Conservation (phyloP, 306 rosid genomes). For the Vigna reflexopilosa region DNA sequence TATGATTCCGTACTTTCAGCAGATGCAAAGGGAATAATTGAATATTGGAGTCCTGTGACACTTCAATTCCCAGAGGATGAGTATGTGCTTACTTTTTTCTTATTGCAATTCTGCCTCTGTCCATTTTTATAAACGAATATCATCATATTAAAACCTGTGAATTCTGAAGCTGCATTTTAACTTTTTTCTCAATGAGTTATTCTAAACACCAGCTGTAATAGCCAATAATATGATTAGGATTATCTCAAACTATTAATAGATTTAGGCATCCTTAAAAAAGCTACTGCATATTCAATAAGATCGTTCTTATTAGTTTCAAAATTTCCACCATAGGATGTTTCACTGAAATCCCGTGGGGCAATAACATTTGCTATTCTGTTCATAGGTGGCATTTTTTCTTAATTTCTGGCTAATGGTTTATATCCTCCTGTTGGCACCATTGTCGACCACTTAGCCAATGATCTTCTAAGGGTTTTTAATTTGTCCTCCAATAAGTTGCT, state of each 20-base stretch:
- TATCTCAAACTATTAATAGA: constrained; percentile 21
- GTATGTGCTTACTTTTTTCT: constrained; percentile 57
- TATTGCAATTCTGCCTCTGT: constrained; percentile 31
- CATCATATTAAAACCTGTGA: constrained; percentile 13
- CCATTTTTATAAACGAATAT: constrained; percentile 3
- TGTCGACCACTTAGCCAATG: neutral
- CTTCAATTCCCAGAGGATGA: constrained; percentile 83
- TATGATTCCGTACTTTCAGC: constrained; percentile 87
- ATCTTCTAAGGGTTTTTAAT: constrained; percentile 27
- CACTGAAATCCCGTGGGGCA: neutral
- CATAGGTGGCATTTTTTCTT: neutral
- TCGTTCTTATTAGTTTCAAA: constrained; percentile 7
- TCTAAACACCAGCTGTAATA: constrained; percentile 25
- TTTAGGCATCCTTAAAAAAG: constrained; percentile 5
- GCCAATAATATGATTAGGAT: neutral
- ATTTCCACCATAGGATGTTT: neutral
- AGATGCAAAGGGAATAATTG: constrained; percentile 82
- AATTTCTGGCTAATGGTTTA: constrained; percentile 19
- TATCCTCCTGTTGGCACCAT: constrained; percentile 15
- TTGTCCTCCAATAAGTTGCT: constrained; percentile 7
- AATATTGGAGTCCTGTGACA: constrained; percentile 83
- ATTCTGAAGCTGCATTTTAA: constrained; percentile 3
- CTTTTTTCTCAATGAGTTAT: neutral
- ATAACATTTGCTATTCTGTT: constrained; percentile 34
- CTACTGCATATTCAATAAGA: neutral